Percentiles rank a stretch among this genome's conserved stretches.
phyloP scores from a whole-genome alignment of 345 rosid genomes.

The Eucalyptus caleyi region DNA sequence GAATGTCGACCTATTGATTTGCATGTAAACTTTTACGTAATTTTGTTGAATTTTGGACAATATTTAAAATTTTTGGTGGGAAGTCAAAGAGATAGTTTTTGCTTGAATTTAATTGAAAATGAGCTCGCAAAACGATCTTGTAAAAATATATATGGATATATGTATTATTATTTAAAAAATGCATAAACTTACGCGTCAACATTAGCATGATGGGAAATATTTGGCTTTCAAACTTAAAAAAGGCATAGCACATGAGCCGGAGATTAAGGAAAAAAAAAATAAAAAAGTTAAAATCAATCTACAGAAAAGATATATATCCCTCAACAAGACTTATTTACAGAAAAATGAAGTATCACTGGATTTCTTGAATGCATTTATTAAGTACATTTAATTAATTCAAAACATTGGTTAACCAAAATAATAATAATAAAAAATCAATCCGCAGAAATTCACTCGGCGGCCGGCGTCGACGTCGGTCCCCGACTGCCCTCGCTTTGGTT shows the following conservation, averaged over 20 bases:
- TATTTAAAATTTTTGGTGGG: too few species aligned
- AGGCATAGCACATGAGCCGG: fast-evolving
- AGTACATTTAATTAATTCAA: not conserved
- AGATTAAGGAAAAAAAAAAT: too few species aligned
- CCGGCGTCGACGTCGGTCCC: too few species aligned
- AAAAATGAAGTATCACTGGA: not conserved
- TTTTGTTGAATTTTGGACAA: too few species aligned
- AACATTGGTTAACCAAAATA: not conserved
- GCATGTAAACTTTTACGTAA: not conserved
- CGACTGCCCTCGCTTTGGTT: too few species aligned
- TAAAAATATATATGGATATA: not conserved
- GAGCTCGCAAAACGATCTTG: not conserved
- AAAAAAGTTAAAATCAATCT: not conserved
- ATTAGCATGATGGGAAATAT: too few species aligned
- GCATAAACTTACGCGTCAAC: fast-evolving
- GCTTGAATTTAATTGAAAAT: too few species aligned
- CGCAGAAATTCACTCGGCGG: not conserved
- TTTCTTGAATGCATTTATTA: not conserved
- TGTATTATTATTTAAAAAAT: not conserved
- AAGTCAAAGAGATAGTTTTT: not conserved
- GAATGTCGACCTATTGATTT: not conserved
- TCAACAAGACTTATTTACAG: not conserved
- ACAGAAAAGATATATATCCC: not conserved
- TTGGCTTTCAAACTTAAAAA: too few species aligned
- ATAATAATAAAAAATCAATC: not conserved